These are phyloP conservation scores for Amanita pallidorosea DNA, from an alignment of 768 basidiomycete species.

Conservation along the genomic window DNA sequence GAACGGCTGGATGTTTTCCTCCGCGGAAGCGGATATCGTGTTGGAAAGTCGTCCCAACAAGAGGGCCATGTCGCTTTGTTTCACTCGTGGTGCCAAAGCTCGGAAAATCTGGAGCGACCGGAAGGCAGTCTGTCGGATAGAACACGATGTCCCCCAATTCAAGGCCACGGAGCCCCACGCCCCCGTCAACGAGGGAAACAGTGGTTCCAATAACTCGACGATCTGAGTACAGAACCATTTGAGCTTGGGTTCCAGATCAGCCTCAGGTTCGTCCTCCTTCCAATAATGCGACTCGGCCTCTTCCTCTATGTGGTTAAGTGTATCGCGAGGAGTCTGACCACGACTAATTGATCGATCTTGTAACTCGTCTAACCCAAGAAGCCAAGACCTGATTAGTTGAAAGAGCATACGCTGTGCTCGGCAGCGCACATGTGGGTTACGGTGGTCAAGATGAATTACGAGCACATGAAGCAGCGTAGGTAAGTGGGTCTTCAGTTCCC, in stretches of 20 bases:
- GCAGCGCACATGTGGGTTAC: slow-evolving; percentile 53
- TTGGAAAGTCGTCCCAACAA: slow-evolving; percentile 77
- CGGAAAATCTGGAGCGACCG: slow-evolving; percentile 88
- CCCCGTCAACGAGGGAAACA: slow-evolving; percentile 58
- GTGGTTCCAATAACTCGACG: slow-evolving; percentile 54
- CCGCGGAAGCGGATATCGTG: slow-evolving; percentile 59
- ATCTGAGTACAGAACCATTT: slow-evolving; percentile 54
- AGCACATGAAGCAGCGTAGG: slow-evolving; percentile 70
- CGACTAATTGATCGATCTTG: slow-evolving; percentile 44
- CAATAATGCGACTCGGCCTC: slow-evolving; percentile 52
- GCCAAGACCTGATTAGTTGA: slow-evolving; percentile 75
- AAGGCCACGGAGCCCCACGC: slow-evolving; percentile 76
- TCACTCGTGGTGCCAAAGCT: slow-evolving; percentile 61
- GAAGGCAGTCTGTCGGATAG: slow-evolving; percentile 77
- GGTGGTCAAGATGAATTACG: slow-evolving; percentile 77
- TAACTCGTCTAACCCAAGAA: slow-evolving; percentile 67
- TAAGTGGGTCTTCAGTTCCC: slow-evolving; percentile 62
- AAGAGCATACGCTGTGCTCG: slow-evolving; percentile 75
- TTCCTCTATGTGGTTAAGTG: slow-evolving; percentile 44
- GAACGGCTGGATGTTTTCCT: slow-evolving; percentile 72
- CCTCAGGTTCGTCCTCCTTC: slow-evolving; percentile 57
- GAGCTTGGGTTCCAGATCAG: slow-evolving; percentile 57
- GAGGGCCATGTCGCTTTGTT: slow-evolving; percentile 61
- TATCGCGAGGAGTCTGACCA: slow-evolving; percentile 37
- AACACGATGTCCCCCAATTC: slow-evolving; percentile 79